phyloP scores from a whole-genome alignment of 176 grass and related monocot species.

The Eragrostis nindensis region DNA sequence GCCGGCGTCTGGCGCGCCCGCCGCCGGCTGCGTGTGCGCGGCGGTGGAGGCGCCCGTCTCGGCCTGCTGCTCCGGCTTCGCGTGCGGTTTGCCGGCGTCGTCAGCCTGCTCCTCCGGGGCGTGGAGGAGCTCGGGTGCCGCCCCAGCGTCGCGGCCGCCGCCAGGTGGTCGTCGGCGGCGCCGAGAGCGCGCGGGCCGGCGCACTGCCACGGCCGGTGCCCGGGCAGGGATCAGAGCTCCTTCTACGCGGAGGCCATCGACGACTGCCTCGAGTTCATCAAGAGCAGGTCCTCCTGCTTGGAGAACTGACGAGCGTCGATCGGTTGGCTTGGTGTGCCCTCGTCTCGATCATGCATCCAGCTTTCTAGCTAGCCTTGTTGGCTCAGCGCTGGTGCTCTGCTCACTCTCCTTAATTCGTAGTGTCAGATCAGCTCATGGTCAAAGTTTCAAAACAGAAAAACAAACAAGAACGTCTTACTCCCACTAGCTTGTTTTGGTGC shows the following conservation, averaged over 20 bases:
- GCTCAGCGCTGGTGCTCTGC: background rate
- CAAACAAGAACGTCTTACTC: background rate
- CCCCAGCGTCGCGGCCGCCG: background rate
- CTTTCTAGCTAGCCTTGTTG: background rate
- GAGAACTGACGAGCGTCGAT: background rate
- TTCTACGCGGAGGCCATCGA: conserved; percentile 64
- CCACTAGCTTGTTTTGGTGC: background rate
- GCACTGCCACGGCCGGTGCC: background rate
- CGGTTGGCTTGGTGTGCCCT: no score
- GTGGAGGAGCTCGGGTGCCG: conserved; percentile 43
- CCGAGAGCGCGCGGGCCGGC: conserved; percentile 9
- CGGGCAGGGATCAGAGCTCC: conserved; percentile 40
- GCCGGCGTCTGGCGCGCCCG: background rate
- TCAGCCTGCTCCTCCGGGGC: conserved; percentile 28
- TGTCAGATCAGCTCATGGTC: background rate
- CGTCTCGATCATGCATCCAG: no score
- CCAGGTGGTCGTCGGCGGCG: background rate
- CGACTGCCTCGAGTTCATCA: conserved; percentile 72
- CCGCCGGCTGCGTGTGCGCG: conserved; percentile 9
- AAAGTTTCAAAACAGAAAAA: background rate
- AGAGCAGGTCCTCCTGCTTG: conserved; percentile 40
- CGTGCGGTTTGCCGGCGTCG: conserved; percentile 33
- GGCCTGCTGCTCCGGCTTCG: conserved; percentile 49
- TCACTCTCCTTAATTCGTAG: background rate
- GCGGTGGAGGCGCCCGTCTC: conserved; percentile 19